phyloP scores from a whole-genome alignment of 306 rosid genomes.

The Vigna trinervia region DNA sequence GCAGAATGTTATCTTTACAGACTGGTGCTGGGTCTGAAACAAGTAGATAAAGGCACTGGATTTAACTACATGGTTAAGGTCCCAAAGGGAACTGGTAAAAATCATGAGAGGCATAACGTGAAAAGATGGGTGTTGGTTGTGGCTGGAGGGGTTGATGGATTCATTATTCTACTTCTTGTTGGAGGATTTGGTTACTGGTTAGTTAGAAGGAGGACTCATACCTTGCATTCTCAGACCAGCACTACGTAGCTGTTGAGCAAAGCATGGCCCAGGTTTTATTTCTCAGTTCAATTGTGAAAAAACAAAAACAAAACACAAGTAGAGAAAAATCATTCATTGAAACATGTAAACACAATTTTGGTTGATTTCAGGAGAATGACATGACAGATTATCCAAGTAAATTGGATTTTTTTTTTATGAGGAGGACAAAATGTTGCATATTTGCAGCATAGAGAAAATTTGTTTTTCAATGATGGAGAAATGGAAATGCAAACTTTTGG shows the following conservation, averaged over 20 bases:
- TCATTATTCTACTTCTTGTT: slow-evolving; percentile 66
- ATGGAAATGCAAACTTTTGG: slow-evolving; percentile 20
- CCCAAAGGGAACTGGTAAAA: slow-evolving; percentile 58
- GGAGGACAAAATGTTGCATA: slow-evolving; percentile 31
- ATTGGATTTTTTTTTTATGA: slow-evolving; percentile 29
- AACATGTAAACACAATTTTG: slow-evolving; percentile 50
- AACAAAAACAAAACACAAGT: not conserved
- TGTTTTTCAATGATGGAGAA: slow-evolving; percentile 35
- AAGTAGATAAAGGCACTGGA: slow-evolving; percentile 60
- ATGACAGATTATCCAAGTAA: slow-evolving; percentile 38
- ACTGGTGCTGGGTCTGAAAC: slow-evolving; percentile 74
- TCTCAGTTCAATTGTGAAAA: slow-evolving; percentile 39
- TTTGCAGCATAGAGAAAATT: slow-evolving; percentile 36
- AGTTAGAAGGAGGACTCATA: slow-evolving; percentile 53
- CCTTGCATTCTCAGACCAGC: slow-evolving; percentile 42
- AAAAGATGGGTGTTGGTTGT: slow-evolving; percentile 76
- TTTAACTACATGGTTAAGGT: slow-evolving; percentile 76
- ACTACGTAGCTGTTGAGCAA: slow-evolving; percentile 42
- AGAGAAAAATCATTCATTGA: slow-evolving; percentile 35
- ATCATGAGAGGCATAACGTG: slow-evolving; percentile 51
- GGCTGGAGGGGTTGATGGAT: slow-evolving; percentile 82
- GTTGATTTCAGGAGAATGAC: slow-evolving; percentile 44
- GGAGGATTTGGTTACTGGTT: slow-evolving; percentile 77
- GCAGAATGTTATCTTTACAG: slow-evolving; percentile 63
- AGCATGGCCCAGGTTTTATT: slow-evolving; percentile 36